Conservation (phyloP, 768 basidiomycete species). For the Kwoniella sp. region DNA sequence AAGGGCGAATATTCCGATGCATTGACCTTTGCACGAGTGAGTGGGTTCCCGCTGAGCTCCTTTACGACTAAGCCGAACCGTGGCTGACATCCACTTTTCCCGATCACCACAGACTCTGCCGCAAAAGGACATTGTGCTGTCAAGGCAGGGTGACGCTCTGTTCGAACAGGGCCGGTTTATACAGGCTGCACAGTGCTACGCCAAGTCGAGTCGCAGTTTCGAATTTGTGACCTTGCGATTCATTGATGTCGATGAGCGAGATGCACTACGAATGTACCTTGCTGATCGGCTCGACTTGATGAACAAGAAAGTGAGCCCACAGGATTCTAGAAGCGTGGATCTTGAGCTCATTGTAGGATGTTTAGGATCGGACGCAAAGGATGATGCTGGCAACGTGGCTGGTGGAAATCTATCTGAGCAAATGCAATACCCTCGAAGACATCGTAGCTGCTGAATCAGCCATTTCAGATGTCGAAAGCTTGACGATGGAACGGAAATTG, state of each 20-base stretch:
- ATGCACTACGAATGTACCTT: constrained; percentile 85
- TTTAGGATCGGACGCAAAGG: constrained; percentile 83
- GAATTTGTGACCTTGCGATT: constrained; percentile 92
- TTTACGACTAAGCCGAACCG: too few species aligned
- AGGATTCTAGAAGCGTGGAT: too few species aligned
- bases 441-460: constrained; percentile 75
- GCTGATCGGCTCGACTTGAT: constrained; percentile 83
- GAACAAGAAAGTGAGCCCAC: constrained; percentile 68
- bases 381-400: constrained; percentile 99
- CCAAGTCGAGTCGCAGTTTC: constrained; percentile 76
- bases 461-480: constrained; percentile 77
- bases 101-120: constrained; percentile 56
- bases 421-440: constrained; percentile 94
- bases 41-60: too few species aligned
- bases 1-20: constrained; percentile 77
- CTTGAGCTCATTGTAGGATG: too few species aligned
- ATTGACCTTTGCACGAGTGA: constrained; percentile 76
- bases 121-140: constrained; percentile 82
- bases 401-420: constrained; percentile 93
- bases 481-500: constrained; percentile 74
- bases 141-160: constrained; percentile 76
- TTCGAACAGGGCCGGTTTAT: constrained; percentile 81
- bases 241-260: constrained; percentile 82
- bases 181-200: constrained; percentile 87
- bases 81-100: constrained; percentile 2